A percentile compares a stretch with the other conserved stretches of the same genome.
These are phyloP conservation scores for Leishmania braziliensis DNA, from an alignment of 208 protist species.

Conservation along the genomic window DNA sequence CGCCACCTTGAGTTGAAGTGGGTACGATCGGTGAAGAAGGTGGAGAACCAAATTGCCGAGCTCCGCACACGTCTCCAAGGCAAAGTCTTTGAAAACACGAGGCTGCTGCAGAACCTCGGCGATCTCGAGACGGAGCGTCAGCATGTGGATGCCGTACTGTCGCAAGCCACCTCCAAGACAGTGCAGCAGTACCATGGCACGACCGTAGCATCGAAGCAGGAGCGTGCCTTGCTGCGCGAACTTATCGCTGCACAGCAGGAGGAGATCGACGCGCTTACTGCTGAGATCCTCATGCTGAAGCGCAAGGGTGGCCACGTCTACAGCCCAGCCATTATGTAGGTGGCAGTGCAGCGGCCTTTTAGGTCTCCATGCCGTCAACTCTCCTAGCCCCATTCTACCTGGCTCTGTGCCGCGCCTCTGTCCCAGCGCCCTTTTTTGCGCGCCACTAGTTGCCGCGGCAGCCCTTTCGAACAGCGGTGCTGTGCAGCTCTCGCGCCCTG, in stretches of 20 bases:
- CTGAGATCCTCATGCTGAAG: conserved; percentile 92
- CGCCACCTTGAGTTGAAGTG: conserved; percentile 79
- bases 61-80: conserved; percentile 74
- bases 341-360: neutral
- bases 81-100: conserved; percentile 80
- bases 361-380: neutral
- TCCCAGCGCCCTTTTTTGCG: neutral
- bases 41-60: conserved; percentile 68
- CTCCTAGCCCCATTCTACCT: neutral
- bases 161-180: conserved; percentile 75
- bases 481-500: neutral
- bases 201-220: conserved; percentile 76
- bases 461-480: neutral
- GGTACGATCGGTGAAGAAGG: conserved; percentile 65
- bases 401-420: neutral
- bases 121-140: conserved; percentile 82
- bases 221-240: conserved; percentile 79
- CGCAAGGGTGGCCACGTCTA: conserved; percentile 94
- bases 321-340: conserved; percentile 52
- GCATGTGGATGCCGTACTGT: conserved; percentile 70
- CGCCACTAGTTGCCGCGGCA: neutral
- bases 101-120: conserved; percentile 85
- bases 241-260: conserved; percentile 90
- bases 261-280: conserved; percentile 93
- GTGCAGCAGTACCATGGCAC: conserved; percentile 66